Evolutionary conservation across 192 early-diverging fungal genomes (phyloP), one percentile per base, ranked within the genome.

Genomic region (Diversispora eburnea): DNA sequence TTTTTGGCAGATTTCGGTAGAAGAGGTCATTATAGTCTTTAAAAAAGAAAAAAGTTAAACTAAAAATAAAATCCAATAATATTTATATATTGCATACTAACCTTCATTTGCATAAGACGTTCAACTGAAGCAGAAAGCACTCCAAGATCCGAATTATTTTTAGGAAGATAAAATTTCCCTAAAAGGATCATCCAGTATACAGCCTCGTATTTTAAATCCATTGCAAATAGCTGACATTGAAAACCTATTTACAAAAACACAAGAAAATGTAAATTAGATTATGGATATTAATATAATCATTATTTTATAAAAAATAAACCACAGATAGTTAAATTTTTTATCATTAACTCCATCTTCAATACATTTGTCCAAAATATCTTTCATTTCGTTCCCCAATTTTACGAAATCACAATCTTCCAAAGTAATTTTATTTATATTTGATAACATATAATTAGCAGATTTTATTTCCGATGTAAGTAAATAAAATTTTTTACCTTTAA

Each of bases 321-420:
- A 48, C 72, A 74, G 42, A 62, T 61, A 41, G 22, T 47, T 22
- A 72, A 45, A 61, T 74, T 4, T 19, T 20, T 65, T n/a, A n/a
- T n/a, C n/a, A 25, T 65, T 25, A 13, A 74, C 8, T 4, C 61
- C 59, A 61, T 74, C 45, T 1, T 74, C 61, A 65, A 65, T 65
- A 51, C 46, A 54, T 6, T 62, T 64, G 22, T 74, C 72, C 3
- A 74, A 0, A 33, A 62, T 39, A 64, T 74, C 60, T 33, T 74
- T 63, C 43, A 74, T 46, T 25, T 64, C 61, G 54, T 75, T 75
- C 5, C 64, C 73, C 9, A 67, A 4, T 64, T 75, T 75, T n/a
- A 75, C 51, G 3, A 75, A 2, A 67, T 75, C 73, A 70, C 68
- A 45, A 59, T 43, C 8, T 64, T 64, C 43, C 62, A 15, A 42